Percentiles rank a stretch among this genome's conserved stretches.
These are phyloP conservation scores for Daldinia grandis DNA, from an alignment of 495 filamentous ascomycete genomes.

Conservation along the genomic window DNA sequence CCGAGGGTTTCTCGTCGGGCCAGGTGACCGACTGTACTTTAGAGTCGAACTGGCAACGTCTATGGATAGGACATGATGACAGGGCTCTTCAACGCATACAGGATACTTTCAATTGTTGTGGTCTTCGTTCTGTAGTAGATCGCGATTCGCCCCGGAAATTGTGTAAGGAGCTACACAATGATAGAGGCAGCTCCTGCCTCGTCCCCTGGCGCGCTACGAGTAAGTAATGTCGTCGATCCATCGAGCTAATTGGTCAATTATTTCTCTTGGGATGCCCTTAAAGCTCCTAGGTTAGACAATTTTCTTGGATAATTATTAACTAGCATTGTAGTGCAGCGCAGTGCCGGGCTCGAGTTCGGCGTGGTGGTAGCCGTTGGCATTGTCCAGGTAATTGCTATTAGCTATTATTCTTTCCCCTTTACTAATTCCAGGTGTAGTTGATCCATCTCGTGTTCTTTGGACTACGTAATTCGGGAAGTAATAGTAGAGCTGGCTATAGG, in stretches of 20 bases:
- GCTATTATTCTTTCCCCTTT: background rate
- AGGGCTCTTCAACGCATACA: slow-evolving; percentile 67
- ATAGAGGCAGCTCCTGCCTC: slow-evolving; percentile 30
- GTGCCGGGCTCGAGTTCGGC: slow-evolving; percentile 39
- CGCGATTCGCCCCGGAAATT: slow-evolving; percentile 64
- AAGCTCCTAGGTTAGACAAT: background rate
- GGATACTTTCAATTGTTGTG: slow-evolving; percentile 71
- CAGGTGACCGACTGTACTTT: slow-evolving; percentile 60
- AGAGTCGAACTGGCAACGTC: slow-evolving; percentile 59
- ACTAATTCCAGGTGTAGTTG: slow-evolving; percentile 18
- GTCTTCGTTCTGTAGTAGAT: slow-evolving; percentile 63
- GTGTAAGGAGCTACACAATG: slow-evolving; percentile 7
- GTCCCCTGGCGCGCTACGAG: slow-evolving; percentile 38
- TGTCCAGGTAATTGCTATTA: slow-evolving; percentile 41
- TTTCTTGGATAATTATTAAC: background rate
- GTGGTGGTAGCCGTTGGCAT: slow-evolving; percentile 42
- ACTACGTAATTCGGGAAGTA: slow-evolving; percentile 21
- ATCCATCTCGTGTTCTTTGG: slow-evolving; percentile 30
- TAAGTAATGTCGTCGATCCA: background rate
- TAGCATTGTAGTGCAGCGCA: slow-evolving; percentile 21
- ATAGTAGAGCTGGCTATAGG: slow-evolving; percentile 14
- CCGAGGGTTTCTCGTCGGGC: slow-evolving; percentile 61
- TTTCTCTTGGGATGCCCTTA: background rate
- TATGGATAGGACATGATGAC: slow-evolving; percentile 60
- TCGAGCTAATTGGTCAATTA: background rate